Evolutionary conservation across 805 yeast genomes (phyloP).

Genomic region (Naumovozyma castellii): DNA sequence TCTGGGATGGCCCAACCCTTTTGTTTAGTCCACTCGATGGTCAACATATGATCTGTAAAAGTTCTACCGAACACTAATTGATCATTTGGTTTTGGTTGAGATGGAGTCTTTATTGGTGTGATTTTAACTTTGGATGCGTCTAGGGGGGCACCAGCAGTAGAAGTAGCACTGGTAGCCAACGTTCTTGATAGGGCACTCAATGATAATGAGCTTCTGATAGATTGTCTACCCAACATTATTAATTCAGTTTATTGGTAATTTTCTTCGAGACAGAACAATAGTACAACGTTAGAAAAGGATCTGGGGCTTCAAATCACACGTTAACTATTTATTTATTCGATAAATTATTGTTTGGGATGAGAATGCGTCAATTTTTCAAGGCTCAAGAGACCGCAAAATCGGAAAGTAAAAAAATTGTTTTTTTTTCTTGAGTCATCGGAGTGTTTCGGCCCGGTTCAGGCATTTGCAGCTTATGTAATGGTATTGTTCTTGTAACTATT

Average conservation of each 20-base stretch:
- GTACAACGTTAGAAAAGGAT: too few species aligned
- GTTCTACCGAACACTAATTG: constrained; percentile 60
- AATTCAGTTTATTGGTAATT: too few species aligned
- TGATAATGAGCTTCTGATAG: not conserved
- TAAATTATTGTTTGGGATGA: too few species aligned
- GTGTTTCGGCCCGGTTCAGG: not conserved
- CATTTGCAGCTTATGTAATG: too few species aligned
- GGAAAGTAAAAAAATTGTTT: not conserved
- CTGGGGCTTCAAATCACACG: too few species aligned
- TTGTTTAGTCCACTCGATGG: constrained; percentile 68
- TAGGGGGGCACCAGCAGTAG: constrained; percentile 30
- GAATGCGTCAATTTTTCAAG: too few species aligned
- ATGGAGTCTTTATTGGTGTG: constrained; percentile 40
- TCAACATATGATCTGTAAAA: constrained; percentile 84
- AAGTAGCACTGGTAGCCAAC: not conserved
- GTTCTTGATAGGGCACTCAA: not conserved
- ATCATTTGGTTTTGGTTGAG: constrained; percentile 48
- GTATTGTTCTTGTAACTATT: too few species aligned
- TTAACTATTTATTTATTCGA: too few species aligned
- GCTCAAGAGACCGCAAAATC: too few species aligned
- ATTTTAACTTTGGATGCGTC: constrained; percentile 48
- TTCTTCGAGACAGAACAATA: too few species aligned
- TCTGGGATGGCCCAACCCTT: constrained; percentile 85
- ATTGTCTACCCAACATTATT: constrained; percentile 10
- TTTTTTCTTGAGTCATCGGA: not conserved